Evolutionary conservation across 768 basidiomycete genomes (phyloP).

Genomic region (Russula griseocarnosa): DNA sequence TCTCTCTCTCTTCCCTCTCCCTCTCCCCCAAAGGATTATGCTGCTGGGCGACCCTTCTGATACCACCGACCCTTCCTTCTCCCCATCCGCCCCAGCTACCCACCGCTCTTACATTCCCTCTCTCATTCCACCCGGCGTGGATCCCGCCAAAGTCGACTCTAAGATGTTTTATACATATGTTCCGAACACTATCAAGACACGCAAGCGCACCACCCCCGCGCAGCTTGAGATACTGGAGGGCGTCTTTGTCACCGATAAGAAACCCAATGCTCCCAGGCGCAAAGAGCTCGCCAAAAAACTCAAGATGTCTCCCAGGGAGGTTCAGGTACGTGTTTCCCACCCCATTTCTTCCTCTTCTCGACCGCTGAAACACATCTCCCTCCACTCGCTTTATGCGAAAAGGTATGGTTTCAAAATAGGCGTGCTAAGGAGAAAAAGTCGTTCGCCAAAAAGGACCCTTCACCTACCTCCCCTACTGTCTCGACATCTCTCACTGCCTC

Average conservation of each 20-base stretch:
- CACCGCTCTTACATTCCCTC: conserved; percentile 42
- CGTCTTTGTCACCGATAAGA: conserved; percentile 83
- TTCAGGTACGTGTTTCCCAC: conserved; percentile 62
- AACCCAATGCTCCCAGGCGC: conserved; percentile 79
- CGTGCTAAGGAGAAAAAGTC: conserved; percentile 79
- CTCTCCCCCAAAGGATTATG: conserved; percentile 7
- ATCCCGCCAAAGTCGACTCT: conserved; percentile 71
- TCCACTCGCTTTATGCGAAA: conserved; percentile 14
- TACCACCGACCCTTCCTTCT: conserved; percentile 8
- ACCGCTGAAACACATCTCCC: not conserved
- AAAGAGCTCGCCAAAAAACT: conserved; percentile 78
- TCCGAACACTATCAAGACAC: conserved; percentile 91
- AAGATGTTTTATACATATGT: conserved; percentile 85
- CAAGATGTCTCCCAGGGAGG: conserved; percentile 90
- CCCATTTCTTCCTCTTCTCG: not conserved
- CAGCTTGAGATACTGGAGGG: conserved; percentile 89
- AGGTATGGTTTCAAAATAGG: conserved; percentile 93
- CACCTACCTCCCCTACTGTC: conserved; percentile 1
- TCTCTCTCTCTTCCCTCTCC: not conserved
- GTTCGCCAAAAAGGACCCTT: conserved; percentile 1
- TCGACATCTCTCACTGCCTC: not conserved
- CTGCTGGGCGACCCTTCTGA: conserved; percentile 20
- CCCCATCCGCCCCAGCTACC: conserved; percentile 12
- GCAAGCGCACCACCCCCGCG: conserved; percentile 80
- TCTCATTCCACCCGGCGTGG: conserved; percentile 50